Percentiles rank a stretch among this genome's conserved stretches.
Conservation (phyloP, 1,284 basidiomycete genomes). For the Trichosporon sp. region DNA sequence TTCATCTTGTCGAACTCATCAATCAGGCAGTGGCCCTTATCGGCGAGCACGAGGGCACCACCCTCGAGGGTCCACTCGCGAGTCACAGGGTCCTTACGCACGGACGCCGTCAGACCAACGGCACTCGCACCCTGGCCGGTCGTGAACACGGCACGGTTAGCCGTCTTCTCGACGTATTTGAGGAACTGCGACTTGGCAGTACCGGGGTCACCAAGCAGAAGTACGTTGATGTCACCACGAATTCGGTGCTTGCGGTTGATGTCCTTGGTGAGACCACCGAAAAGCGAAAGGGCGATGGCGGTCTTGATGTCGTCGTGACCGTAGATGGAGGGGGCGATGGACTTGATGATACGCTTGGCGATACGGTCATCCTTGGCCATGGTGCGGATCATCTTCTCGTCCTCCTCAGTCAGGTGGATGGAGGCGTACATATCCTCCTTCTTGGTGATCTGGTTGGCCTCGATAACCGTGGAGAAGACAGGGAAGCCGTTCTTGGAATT, state of each 20-base stretch:
- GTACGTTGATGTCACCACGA: slow-evolving; percentile 94
- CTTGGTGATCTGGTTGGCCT: slow-evolving; percentile 97
- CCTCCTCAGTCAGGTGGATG: slow-evolving; percentile 92
- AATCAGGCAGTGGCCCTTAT: slow-evolving; percentile 97
- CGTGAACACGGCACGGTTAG: slow-evolving; percentile 94
- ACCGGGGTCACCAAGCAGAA: slow-evolving; percentile 93
- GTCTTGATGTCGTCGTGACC: slow-evolving; percentile 99
- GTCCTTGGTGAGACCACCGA: slow-evolving; percentile 90
- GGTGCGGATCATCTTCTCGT: slow-evolving; percentile 82
- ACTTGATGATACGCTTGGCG: slow-evolving; percentile 94
- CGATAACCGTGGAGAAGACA: slow-evolving; percentile 96
- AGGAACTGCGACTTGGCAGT: slow-evolving; percentile 99
- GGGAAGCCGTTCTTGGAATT: slow-evolving; percentile 99
- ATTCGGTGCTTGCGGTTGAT: slow-evolving; percentile 95
- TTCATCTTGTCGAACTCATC: slow-evolving; percentile 99
- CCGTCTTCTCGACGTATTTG: slow-evolving; percentile 98
- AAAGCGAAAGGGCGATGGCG: slow-evolving; percentile 88
- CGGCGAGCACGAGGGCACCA: slow-evolving; percentile 91
- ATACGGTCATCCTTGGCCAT: slow-evolving; percentile 89
- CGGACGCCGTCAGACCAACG: slow-evolving; percentile 95
- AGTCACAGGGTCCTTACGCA: slow-evolving; percentile 95
- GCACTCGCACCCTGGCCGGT: slow-evolving; percentile 97
- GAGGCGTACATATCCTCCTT: slow-evolving; percentile 91
- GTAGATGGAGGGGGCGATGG: slow-evolving; percentile 96
- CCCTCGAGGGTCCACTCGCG: slow-evolving; percentile 98